Conservation (phyloP, 164 flowering plant species). For the Litsea cubeba region DNA sequence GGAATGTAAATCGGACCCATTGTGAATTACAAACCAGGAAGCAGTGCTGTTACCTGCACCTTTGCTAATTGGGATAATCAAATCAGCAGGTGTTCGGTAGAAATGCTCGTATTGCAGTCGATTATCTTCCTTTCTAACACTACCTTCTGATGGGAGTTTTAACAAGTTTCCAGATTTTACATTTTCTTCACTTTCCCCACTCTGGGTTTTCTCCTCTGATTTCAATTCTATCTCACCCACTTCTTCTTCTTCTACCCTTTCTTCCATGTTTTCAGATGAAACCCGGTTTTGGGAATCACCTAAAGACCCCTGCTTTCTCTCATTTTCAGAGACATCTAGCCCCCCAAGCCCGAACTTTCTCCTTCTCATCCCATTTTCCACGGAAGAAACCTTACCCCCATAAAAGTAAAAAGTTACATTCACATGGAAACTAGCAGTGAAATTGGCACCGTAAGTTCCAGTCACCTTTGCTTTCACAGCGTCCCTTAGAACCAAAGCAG, state of each 20-base stretch:
- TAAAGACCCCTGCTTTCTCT: neutral
- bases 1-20: slow-evolving; percentile 26
- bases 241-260: neutral
- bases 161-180: too few species aligned
- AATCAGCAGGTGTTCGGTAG: slow-evolving; percentile 48
- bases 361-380: neutral
- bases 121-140: too few species aligned
- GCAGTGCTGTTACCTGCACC: slow-evolving; percentile 31
- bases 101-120: neutral
- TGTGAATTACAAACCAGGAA: slow-evolving; percentile 61
- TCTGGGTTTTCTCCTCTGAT: too few species aligned
- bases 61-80: slow-evolving; percentile 58
- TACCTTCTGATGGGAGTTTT: too few species aligned
- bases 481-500: slow-evolving; percentile 80
- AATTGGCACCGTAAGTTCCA: slow-evolving; percentile 55
- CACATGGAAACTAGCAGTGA: slow-evolving; percentile 37
- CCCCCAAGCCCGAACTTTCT: neutral
- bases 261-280: neutral
- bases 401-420: neutral
- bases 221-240: too few species aligned
- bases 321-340: neutral
- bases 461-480: slow-evolving; percentile 55
- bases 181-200: too few species aligned
- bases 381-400: slow-evolving; percentile 4
- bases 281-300: too few species aligned